phyloP scores from a whole-genome alignment of 192 early-diverging fungal genomes.

The Helicostylum pulchrum region DNA sequence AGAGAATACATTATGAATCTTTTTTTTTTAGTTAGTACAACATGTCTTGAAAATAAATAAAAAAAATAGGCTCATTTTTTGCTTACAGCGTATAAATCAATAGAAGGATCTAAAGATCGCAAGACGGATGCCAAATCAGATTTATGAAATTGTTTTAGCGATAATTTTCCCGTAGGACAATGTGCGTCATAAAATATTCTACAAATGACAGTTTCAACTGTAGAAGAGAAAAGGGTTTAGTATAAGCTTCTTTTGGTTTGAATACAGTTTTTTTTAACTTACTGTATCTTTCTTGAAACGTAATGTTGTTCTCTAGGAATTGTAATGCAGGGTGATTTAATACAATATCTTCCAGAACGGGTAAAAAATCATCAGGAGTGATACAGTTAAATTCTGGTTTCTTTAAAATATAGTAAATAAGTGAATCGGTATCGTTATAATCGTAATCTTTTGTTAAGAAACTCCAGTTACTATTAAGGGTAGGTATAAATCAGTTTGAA shows the following conservation, averaged over 20 bases:
- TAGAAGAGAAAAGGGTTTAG: not conserved
- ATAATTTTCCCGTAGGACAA: conserved; percentile 68
- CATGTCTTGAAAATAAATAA: conserved; percentile 10
- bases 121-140: conserved; percentile 60
- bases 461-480: conserved; percentile 39
- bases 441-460: conserved; percentile 39
- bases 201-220: conserved; percentile 85
- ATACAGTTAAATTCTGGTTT: conserved; percentile 40
- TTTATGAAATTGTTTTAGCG: conserved; percentile 74
- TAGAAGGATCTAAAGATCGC: conserved; percentile 58
- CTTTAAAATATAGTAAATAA: conserved; percentile 62
- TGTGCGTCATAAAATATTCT: conserved; percentile 80
- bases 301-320: conserved; percentile 74
- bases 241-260: not conserved
- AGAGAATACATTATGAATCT: conserved; percentile 82
- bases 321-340: conserved; percentile 84
- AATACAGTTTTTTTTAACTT: conserved; percentile 14
- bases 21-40: too few species aligned
- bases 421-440: conserved; percentile 41
- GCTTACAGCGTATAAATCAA: conserved; percentile 69
- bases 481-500: not conserved
- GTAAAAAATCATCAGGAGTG: conserved; percentile 66
- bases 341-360: conserved; percentile 73
- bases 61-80: not conserved
- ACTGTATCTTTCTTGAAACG: conserved; percentile 87